A percentile compares a stretch with the other conserved stretches of the same genome.
Conservation (phyloP, 352 stramenopile genomes). For the Globisporangium perplexum region DNA sequence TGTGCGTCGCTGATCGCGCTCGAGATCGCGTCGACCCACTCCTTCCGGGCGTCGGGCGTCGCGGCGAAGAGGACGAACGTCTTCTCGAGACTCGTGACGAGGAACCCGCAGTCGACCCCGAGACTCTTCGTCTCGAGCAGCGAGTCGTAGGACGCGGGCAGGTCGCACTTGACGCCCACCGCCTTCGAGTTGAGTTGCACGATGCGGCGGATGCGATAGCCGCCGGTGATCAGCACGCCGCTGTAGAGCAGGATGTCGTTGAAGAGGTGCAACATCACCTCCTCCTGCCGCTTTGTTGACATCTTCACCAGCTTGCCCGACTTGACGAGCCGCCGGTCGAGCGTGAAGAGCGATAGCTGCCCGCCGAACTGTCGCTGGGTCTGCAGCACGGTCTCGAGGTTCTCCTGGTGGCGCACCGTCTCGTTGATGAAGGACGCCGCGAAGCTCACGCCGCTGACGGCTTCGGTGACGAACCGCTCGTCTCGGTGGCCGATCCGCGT, state of each 20-base stretch:
- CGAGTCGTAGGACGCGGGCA: constrained; percentile 43
- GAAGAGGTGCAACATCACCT: constrained; percentile 83
- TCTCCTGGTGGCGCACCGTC: constrained; percentile 76
- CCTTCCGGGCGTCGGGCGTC: constrained; percentile 29
- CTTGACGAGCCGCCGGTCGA: constrained; percentile 50
- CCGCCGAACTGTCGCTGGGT: constrained; percentile 74
- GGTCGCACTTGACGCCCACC: constrained; percentile 51
- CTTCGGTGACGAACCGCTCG: constrained; percentile 47
- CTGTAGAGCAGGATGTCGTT: constrained; percentile 86
- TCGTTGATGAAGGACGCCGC: constrained; percentile 81
- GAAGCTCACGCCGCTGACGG: constrained; percentile 47
- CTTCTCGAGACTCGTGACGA: constrained; percentile 77
- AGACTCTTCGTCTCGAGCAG: constrained; percentile 43
- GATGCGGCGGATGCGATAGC: constrained; percentile 64
- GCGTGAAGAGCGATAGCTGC: constrained; percentile 65
- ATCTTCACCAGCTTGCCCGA: constrained; percentile 77
- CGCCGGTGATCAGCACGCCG: constrained; percentile 60
- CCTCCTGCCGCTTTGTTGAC: constrained; percentile 74
- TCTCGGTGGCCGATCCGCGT: constrained; percentile 60
- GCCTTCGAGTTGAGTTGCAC: constrained; percentile 72
- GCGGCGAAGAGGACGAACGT: constrained; percentile 75
- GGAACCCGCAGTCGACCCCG: constrained; percentile 55
- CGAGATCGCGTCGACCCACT: constrained; percentile 59
- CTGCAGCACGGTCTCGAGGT: constrained; percentile 71
- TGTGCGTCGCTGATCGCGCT: constrained; percentile 54